Base-by-base conservation (phyloP, 768 basidiomycete genomes). In the Suillus weaverae region DNA sequence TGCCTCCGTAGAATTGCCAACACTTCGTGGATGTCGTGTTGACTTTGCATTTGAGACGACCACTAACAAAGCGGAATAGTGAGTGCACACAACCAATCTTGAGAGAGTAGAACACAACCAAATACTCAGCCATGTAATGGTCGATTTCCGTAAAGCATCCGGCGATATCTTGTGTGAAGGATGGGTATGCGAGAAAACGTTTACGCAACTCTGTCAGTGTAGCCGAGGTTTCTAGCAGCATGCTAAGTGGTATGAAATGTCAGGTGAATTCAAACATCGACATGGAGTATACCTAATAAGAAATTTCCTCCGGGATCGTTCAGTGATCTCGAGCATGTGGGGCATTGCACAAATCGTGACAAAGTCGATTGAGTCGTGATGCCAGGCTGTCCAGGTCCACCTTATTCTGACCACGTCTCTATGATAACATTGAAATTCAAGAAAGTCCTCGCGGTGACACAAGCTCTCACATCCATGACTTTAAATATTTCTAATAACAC, bases 1-100 rank as follows among this genome's bases (percentile, higher is more conserved):
- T 69, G 43, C 43, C 9, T 44, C 43, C 10, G 4, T 10, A 20
- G 8, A 66, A 38, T 73, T 73, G 1, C 6, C 50, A 1, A 9
- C 3, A 18, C 1, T 51, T 51, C 16, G 3, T 51, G 7, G 3
- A 51, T 16, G 8, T 32, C 16, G 30, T 51, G 26, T 26, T 16
- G 30, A 44, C 0, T 44, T 4, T 51, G 50, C 30, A 51, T 51
- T 32, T 51, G 50, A 9, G 50, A 51, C 10, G 50, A 51, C 6
- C 3, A 51, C 50, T 51, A 20, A 9, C 30, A 26, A 51, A 32
- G 43, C 16, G 4, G 30, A 32, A 4, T 33, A 20, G 18, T 44
- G 43, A 44, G 43, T n/a, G 4, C 7, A 44, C 10, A 20, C 7
- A 8, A 10, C 4, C 8, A 44, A 44, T n/a, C 43, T 44, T 10